Conservation (phyloP, 352 stramenopile species). For the Pythium periplocum region DNA sequence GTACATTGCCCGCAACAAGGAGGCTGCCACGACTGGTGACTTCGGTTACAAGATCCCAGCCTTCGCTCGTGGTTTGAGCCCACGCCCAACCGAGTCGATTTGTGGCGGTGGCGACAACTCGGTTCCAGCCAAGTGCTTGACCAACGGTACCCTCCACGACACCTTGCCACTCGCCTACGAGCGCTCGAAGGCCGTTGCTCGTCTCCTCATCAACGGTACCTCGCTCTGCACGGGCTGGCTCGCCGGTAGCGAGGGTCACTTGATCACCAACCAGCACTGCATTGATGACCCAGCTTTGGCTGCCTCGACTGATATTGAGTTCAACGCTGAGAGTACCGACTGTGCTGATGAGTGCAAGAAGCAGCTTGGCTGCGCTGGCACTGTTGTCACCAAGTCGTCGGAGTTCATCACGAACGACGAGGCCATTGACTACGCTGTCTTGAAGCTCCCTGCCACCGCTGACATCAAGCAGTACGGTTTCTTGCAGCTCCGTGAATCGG, state of each 20-base stretch:
- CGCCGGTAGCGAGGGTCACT: slow-evolving; percentile 11
- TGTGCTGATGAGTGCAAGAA: slow-evolving; percentile 14
- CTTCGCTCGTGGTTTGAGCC: slow-evolving; percentile 7
- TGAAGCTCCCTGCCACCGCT: slow-evolving; percentile 9
- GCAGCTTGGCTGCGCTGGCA: slow-evolving; percentile 18
- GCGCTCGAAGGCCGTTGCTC: slow-evolving; percentile 17
- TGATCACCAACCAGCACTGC: slow-evolving; percentile 29
- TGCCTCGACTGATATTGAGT: slow-evolving; percentile 19
- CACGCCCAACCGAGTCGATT: slow-evolving; percentile 13
- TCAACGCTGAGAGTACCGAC: slow-evolving; percentile 12
- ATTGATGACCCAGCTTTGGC: slow-evolving; percentile 8
- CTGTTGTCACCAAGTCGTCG: slow-evolving; percentile 8
- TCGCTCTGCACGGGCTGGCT: slow-evolving; percentile 13
- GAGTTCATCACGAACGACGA: slow-evolving; percentile 19
- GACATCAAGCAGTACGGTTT: slow-evolving; percentile 20
- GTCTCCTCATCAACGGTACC: slow-evolving; percentile 22
- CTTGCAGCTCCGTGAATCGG: slow-evolving; percentile 16
- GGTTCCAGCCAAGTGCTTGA: slow-evolving; percentile 23
- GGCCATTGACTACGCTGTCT: slow-evolving; percentile 13
- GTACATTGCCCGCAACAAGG: slow-evolving; percentile 13
- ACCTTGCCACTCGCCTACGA: slow-evolving; percentile 4
- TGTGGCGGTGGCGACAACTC: slow-evolving; percentile 25
- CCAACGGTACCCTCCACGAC: not conserved
- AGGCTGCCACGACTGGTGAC: not conserved
- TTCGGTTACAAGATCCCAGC: slow-evolving; percentile 18